Evolutionary conservation across 1,284 basidiomycete genomes (phyloP).

Genomic region (Trametes polyzona): DNA sequence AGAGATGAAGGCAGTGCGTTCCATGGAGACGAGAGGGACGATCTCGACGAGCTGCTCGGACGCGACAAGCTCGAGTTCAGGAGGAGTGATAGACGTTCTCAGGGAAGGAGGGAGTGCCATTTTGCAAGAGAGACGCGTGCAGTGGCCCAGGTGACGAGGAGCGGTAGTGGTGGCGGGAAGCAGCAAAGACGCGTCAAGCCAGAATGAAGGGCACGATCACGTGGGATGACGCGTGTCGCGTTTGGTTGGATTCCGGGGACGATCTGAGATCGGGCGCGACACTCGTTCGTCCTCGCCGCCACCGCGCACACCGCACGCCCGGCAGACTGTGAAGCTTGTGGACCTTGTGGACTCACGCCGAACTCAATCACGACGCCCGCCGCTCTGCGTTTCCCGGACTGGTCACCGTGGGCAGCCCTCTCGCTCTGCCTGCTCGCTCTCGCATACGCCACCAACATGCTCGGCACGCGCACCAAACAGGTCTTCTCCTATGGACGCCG

Average conservation of each 20-base stretch:
- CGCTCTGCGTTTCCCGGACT: conserved; percentile 5
- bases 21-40: conserved; percentile 86
- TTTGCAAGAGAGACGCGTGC: background rate
- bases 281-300: background rate
- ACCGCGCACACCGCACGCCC: background rate
- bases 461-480: conserved; percentile 66
- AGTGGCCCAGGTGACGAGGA: conserved; percentile 9
- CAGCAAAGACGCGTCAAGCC: conserved; percentile 6
- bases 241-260: conserved; percentile 18
- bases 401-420: conserved; percentile 13
- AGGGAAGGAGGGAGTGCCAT: conserved; percentile 67
- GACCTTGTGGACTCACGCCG: background rate
- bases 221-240: conserved; percentile 26
- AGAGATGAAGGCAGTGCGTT: conserved; percentile 85
- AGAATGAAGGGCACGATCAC: conserved; percentile 16
- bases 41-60: conserved; percentile 83
- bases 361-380: background rate
- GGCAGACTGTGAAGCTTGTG: too few relatives aligned
- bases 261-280: conserved; percentile 12
- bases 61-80: conserved; percentile 86
- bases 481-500: conserved; percentile 72
- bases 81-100: conserved; percentile 67
- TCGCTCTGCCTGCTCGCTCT: conserved; percentile 16
- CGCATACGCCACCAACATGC: conserved; percentile 39
- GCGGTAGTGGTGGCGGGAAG: background rate